Conservation (phyloP, 139 green algal genomes). For the Volvox africanus region DNA sequence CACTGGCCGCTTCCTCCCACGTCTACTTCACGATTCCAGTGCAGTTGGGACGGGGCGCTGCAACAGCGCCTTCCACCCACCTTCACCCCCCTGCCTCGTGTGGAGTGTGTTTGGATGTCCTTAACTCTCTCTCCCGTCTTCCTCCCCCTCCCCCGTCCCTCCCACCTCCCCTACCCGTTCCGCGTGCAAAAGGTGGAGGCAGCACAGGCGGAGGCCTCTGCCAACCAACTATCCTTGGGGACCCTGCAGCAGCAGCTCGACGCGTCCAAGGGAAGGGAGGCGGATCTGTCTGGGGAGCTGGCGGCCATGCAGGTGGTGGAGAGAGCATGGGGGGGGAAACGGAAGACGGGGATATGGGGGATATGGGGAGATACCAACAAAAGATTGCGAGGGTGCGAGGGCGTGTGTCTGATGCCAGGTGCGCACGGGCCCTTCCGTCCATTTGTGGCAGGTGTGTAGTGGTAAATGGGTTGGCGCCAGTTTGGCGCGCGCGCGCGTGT, state of each 20-base stretch:
- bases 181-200: neutral
- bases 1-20: too few species aligned
- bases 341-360: neutral
- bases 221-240: neutral
- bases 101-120: neutral
- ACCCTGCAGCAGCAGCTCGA: constrained; percentile 39
- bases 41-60: neutral
- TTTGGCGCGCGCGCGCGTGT: too few species aligned
- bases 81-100: neutral
- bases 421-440: too few species aligned
- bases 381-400: neutral
- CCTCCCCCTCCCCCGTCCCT: neutral
- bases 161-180: neutral
- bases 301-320: constrained; percentile 22
- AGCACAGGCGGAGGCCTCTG: neutral
- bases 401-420: neutral
- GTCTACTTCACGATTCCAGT: neutral
- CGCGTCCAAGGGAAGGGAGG: neutral
- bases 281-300: constrained; percentile 19
- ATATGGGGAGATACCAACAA: too few species aligned
- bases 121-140: neutral
- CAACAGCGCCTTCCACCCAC: neutral
- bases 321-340: neutral
- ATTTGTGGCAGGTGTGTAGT: neutral
- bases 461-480: too few species aligned